These are phyloP conservation scores for Sicyos baderoa DNA, from an alignment of 306 rosid genomes.

Conservation along the genomic window DNA sequence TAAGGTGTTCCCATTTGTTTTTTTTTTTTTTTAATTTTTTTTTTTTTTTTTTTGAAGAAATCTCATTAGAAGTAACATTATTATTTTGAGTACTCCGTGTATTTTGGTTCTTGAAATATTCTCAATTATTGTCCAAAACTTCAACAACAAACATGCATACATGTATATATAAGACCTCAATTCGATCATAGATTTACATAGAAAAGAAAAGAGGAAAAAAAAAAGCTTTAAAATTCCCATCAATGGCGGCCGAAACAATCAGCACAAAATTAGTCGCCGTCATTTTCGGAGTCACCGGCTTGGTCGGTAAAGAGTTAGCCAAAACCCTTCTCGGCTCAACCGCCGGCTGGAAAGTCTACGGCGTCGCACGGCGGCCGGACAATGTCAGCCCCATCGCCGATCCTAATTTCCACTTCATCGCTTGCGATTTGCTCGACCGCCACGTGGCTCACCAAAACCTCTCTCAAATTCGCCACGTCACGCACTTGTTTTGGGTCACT, in stretches of 20 bases:
- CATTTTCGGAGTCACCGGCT: conserved; percentile 81
- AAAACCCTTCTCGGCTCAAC: conserved; percentile 29
- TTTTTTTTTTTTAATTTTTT: no score
- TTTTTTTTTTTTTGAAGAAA: no score
- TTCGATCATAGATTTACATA: conserved; percentile 10
- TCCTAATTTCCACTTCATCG: conserved; percentile 57
- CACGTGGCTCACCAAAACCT: conserved; percentile 46
- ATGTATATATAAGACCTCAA: conserved; percentile 22
- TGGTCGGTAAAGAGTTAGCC: conserved; percentile 71
- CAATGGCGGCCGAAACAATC: conserved; percentile 36
- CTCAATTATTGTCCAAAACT: background rate
- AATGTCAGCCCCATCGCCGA: conserved; percentile 21
- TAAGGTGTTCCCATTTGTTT: no score
- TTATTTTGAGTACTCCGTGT: background rate
- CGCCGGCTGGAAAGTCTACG: conserved; percentile 77
- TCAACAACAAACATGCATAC: background rate
- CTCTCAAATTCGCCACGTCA: conserved; percentile 44
- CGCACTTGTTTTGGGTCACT: conserved; percentile 85
- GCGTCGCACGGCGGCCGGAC: conserved; percentile 60
- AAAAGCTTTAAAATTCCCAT: background rate
- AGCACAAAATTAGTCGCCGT: conserved; percentile 40
- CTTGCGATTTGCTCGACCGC: conserved; percentile 67
- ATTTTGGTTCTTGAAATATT: conserved; percentile 1
- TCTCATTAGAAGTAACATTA: no score
- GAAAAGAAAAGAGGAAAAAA: no score